Conservation (phyloP, 805 yeast genomes). For the Starmerella potacharoeniae region DNA sequence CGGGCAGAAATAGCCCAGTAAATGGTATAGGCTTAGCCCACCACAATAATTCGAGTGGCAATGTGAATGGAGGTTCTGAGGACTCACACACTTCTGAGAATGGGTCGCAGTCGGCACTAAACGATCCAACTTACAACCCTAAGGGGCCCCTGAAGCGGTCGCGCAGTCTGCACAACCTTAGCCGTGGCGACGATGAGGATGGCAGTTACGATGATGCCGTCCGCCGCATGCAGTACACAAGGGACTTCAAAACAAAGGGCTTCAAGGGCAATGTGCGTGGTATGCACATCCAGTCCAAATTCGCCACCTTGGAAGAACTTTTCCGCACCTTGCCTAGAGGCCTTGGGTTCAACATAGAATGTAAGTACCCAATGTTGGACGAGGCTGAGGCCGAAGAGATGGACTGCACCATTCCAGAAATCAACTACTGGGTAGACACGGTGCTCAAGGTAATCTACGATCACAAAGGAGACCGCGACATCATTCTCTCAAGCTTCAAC, state of each 20-base stretch:
- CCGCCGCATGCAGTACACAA: constrained; percentile 73
- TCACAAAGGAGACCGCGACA: constrained; percentile 65
- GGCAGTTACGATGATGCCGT: constrained; percentile 26
- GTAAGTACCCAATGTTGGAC: constrained; percentile 90
- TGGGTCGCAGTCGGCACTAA: background rate
- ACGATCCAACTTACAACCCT: background rate
- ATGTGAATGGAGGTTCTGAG: background rate
- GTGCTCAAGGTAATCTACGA: constrained; percentile 71
- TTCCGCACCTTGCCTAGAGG: constrained; percentile 67
- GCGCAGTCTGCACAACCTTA: constrained; percentile 30
- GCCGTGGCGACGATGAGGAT: constrained; percentile 25
- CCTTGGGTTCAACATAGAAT: constrained; percentile 89
- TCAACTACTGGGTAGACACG: constrained; percentile 82
- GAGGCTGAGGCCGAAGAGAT: constrained; percentile 83
- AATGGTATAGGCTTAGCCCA: background rate
- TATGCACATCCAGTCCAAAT: constrained; percentile 76
- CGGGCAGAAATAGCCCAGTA: background rate
- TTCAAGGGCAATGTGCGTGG: constrained; percentile 93
- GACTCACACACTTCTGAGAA: background rate
- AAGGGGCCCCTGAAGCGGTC: constrained; percentile 27
- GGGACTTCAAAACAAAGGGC: constrained; percentile 73
- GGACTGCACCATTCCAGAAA: constrained; percentile 72
- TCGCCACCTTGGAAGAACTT: constrained; percentile 77
- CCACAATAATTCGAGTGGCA: no score
- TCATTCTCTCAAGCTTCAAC: constrained; percentile 85